Evolutionary conservation across 345 rosid genomes (phyloP).

Genomic region (Eucalyptus shirleyi): DNA sequence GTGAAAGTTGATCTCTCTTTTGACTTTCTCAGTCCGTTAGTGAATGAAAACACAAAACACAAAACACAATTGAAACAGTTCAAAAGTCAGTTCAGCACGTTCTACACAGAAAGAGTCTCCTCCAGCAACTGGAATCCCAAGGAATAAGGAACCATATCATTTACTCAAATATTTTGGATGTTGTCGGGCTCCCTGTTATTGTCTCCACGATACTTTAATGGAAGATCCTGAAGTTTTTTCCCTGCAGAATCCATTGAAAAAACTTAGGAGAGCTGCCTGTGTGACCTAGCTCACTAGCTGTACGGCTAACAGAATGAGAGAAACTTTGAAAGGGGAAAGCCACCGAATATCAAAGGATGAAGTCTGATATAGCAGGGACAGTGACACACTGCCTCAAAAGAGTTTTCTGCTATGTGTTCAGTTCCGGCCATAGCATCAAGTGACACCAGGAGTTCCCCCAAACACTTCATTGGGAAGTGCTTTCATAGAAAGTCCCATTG

Average conservation of each 20-base stretch:
- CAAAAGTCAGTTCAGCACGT: not conserved
- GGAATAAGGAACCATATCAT: not conserved
- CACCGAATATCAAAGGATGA: not conserved
- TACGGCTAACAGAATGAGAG: not conserved
- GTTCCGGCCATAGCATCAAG: not conserved
- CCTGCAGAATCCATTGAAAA: not conserved
- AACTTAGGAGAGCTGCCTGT: not conserved
- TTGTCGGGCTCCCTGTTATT: not conserved
- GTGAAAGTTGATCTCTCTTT: not conserved
- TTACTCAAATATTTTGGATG: not conserved
- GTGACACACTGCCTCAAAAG: not conserved
- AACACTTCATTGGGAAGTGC: constrained; percentile 7
- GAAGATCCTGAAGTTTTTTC: not conserved
- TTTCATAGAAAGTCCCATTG: not conserved
- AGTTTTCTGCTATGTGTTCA: not conserved
- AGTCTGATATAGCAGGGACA: not conserved
- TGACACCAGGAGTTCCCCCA: constrained; percentile 11
- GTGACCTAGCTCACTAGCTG: not conserved
- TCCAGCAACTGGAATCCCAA: not conserved
- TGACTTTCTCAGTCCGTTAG: not conserved
- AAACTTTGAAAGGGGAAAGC: not conserved
- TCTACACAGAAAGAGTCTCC: not conserved
- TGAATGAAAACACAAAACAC: not conserved
- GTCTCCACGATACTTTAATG: not conserved
- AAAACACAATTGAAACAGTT: not conserved